Conservation (phyloP, 169 alveolate genomes). For the Nephromyces sp. region DNA sequence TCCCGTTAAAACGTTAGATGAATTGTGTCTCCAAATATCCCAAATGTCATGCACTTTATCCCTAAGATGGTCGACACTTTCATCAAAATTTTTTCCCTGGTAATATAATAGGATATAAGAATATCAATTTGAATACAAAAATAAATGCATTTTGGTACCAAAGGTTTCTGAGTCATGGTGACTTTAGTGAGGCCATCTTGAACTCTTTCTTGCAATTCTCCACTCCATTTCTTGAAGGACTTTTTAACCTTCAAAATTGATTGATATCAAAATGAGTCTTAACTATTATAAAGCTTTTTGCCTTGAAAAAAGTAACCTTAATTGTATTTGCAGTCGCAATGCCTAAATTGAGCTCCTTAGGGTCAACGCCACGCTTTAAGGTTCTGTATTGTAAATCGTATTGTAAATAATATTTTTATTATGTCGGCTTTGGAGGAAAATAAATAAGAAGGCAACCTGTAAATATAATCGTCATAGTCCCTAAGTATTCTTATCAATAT, state of each 20-base stretch:
- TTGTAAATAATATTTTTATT: not conserved
- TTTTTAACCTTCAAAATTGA: not conserved
- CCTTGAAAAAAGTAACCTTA: slow-evolving; percentile 10
- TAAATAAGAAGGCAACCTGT: slow-evolving; percentile 19
- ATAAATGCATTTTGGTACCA: not conserved
- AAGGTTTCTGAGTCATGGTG: not conserved
- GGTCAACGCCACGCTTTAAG: slow-evolving; percentile 82
- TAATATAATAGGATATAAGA: too few species aligned
- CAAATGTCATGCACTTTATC: slow-evolving; percentile 46
- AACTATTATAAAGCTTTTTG: not conserved
- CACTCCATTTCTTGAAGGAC: not conserved
- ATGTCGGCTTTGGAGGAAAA: not conserved
- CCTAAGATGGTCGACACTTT: slow-evolving; percentile 52
- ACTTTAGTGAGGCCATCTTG: not conserved
- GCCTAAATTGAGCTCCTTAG: slow-evolving; percentile 83
- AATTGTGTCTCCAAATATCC: slow-evolving; percentile 48
- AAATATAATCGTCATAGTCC: slow-evolving; percentile 87
- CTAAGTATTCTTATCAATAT: slow-evolving; percentile 81
- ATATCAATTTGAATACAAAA: not conserved
- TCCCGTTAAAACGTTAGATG: slow-evolving; percentile 45
- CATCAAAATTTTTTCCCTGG: slow-evolving; percentile 47
- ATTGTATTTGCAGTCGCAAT: slow-evolving; percentile 70
- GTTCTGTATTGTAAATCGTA: slow-evolving; percentile 47
- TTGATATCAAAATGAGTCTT: not conserved
- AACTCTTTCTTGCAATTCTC: too few species aligned